Conservation (phyloP, 768 basidiomycete genomes). For the Suillus plorans region DNA sequence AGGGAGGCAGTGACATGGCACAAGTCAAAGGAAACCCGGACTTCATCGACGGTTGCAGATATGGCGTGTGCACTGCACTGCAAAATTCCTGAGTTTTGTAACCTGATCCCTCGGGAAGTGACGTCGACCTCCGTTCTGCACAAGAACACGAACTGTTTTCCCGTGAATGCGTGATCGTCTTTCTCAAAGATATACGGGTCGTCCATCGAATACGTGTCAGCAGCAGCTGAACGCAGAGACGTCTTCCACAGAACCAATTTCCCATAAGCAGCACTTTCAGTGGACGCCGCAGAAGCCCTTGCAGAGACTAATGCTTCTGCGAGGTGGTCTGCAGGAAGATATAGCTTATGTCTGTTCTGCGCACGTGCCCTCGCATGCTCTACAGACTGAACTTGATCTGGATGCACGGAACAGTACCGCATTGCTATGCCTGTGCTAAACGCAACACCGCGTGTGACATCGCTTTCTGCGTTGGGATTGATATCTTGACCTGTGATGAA, state of each 20-base stretch:
- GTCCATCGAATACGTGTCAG: slow-evolving; percentile 67
- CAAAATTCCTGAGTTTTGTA: slow-evolving; percentile 6
- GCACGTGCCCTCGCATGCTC: slow-evolving; percentile 31
- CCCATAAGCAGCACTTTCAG: slow-evolving; percentile 42
- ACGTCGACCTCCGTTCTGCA: slow-evolving; percentile 31
- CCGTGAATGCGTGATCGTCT: slow-evolving; percentile 44
- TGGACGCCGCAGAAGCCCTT: slow-evolving; percentile 30
- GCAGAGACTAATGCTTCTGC: slow-evolving; percentile 45
- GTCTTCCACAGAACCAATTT: slow-evolving; percentile 47
- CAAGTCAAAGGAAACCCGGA: slow-evolving; percentile 55
- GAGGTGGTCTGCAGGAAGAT: slow-evolving; percentile 51
- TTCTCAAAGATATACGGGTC: slow-evolving; percentile 58
- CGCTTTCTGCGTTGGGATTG: slow-evolving; percentile 65
- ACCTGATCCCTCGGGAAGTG: slow-evolving; percentile 18
- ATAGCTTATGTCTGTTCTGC: slow-evolving; percentile 52
- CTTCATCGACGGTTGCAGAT: slow-evolving; percentile 49
- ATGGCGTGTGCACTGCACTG: slow-evolving; percentile 37
- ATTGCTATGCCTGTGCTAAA: slow-evolving; percentile 52
- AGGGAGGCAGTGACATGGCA: slow-evolving; percentile 70
- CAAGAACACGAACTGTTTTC: slow-evolving; percentile 45
- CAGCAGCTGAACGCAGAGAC: slow-evolving; percentile 58
- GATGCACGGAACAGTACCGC: slow-evolving; percentile 52
- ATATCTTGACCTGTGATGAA: slow-evolving; percentile 80
- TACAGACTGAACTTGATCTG: slow-evolving; percentile 18
- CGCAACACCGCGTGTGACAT: slow-evolving; percentile 69